These are phyloP conservation scores for Argentina anserina DNA, from an alignment of 306 rosid genomes.

Conservation along the genomic window DNA sequence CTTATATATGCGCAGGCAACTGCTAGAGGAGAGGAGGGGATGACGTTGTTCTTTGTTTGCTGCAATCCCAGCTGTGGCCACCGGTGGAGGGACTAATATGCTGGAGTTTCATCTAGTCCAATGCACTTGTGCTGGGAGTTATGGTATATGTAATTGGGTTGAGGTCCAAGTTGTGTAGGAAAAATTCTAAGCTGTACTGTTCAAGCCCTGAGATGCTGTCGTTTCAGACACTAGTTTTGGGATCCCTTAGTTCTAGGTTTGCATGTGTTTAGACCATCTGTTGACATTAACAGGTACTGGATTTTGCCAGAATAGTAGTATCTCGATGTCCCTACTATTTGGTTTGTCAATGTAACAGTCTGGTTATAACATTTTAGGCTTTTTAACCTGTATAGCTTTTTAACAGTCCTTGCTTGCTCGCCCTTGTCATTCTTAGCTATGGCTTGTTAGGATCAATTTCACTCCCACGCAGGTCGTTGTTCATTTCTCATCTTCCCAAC, in stretches of 20 bases:
- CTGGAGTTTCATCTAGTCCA: neutral
- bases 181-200: neutral
- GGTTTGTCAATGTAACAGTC: neutral
- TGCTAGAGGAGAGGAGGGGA: conserved; percentile 75
- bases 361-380: neutral
- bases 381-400: neutral
- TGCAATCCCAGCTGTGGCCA: conserved; percentile 78
- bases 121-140: neutral
- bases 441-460: neutral
- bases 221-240: neutral
- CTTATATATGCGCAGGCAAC: conserved; percentile 47
- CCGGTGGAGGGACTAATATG: conserved; percentile 57
- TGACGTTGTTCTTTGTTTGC: conserved; percentile 72
- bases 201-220: neutral
- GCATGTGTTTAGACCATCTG: neutral
- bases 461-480: neutral
- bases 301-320: neutral
- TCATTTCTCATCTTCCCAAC: neutral
- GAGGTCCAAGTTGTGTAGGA: neutral
- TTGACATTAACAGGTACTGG: neutral
- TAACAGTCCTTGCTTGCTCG: neutral
- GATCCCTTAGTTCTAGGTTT: neutral
- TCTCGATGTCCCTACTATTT: neutral
- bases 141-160: neutral
- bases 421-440: no score